phyloP scores from a whole-genome alignment of 225 moss, liverwort and hornwort species.

The Polytrichum commune region DNA sequence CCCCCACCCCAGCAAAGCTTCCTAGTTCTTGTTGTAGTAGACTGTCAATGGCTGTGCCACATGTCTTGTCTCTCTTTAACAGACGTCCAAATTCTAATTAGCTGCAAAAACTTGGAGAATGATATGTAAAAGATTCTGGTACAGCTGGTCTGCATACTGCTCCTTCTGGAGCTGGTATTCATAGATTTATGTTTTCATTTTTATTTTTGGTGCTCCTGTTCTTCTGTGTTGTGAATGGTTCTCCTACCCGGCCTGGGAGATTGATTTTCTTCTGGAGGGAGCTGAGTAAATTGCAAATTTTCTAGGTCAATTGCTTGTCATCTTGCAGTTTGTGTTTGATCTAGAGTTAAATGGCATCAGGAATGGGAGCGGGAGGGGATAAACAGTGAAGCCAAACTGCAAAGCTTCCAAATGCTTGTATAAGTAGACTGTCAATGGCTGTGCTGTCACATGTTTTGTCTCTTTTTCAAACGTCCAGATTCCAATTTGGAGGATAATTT shows the following conservation, averaged over 20 bases:
- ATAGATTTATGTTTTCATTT: slow-evolving; percentile 23
- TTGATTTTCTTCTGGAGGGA: neutral
- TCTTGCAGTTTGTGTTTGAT: neutral
- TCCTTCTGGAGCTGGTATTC: slow-evolving; percentile 73
- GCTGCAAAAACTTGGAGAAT: neutral
- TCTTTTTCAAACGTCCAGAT: neutral
- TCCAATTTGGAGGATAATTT: neutral
- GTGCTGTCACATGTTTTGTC: neutral
- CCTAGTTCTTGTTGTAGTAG: neutral
- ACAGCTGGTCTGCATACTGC: slow-evolving; percentile 55
- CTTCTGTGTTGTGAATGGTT: too few relatives aligned
- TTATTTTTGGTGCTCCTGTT: neutral
- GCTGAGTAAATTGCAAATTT: too few relatives aligned
- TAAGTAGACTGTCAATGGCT: neutral
- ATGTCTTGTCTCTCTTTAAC: neutral
- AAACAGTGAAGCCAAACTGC: neutral
- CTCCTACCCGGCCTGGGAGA: too few relatives aligned
- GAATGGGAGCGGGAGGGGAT: too few relatives aligned
- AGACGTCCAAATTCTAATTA: neutral
- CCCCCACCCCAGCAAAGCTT: too few relatives aligned
- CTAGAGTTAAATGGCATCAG: neutral
- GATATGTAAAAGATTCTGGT: slow-evolving; percentile 24
- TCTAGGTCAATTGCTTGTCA: neutral
- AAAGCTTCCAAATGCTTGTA: neutral
- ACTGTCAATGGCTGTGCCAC: neutral